Conservation (phyloP, 106 monocot genomes). For the Dioscorea zingiberensis region DNA sequence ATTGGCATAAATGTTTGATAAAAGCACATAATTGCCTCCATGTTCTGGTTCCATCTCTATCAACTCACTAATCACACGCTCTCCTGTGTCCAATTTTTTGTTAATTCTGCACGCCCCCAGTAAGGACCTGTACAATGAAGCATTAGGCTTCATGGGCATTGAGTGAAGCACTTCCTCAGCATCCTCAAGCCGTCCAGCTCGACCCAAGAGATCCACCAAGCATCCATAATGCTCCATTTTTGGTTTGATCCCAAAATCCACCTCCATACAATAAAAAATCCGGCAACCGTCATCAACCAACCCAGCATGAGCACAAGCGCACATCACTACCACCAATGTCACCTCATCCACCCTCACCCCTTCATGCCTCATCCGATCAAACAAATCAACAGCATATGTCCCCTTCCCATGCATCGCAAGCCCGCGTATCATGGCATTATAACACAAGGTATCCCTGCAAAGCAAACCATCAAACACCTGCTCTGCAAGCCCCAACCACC, state of each 20-base stretch:
- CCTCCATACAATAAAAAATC: constrained; percentile 41
- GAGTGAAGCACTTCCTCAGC: constrained; percentile 33
- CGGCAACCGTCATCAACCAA: constrained; percentile 41
- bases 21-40: constrained; percentile 65
- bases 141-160: constrained; percentile 54
- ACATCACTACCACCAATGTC: constrained; percentile 46
- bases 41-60: constrained; percentile 53
- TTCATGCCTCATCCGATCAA: constrained; percentile 39
- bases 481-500: constrained; percentile 28
- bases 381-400: constrained; percentile 34
- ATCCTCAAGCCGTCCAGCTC: constrained; percentile 49
- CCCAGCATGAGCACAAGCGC: constrained; percentile 56
- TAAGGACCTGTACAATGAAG: constrained; percentile 56
- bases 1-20: constrained; percentile 45
- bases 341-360: constrained; percentile 33
- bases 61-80: constrained; percentile 37
- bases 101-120: constrained; percentile 63
- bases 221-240: constrained; percentile 54
- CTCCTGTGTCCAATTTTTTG: constrained; percentile 47
- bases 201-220: constrained; percentile 63
- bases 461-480: constrained; percentile 27
- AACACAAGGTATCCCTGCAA: constrained; percentile 52
- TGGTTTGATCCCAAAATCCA: constrained; percentile 20
- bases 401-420: constrained; percentile 48
- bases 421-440: constrained; percentile 60